phyloP scores from a whole-genome alignment of 2,329 filamentous ascomycete species.

The Botrytis aclada region DNA sequence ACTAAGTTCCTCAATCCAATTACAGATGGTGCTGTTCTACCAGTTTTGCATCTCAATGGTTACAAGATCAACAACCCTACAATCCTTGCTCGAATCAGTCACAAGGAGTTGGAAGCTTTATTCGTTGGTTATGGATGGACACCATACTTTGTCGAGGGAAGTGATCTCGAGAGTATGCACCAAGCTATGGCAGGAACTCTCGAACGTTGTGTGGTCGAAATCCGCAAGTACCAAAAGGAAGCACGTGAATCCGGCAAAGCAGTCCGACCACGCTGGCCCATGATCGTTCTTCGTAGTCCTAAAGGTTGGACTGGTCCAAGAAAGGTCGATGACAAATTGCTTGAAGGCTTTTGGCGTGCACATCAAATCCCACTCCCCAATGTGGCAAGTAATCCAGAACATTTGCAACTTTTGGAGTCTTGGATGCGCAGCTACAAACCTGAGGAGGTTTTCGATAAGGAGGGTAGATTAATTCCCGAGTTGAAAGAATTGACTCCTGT shows the following conservation, averaged over 20 bases:
- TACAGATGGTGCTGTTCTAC: constrained; percentile 72
- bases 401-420: constrained; percentile 65
- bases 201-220: constrained; percentile 69
- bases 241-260: constrained; percentile 67
- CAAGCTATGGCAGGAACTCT: constrained; percentile 78
- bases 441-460: constrained; percentile 64
- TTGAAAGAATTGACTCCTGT: constrained; percentile 62
- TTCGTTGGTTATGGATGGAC: constrained; percentile 75
- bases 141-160: constrained; percentile 77
- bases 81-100: constrained; percentile 67
- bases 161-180: constrained; percentile 71
- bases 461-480: constrained; percentile 61
- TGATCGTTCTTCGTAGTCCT: constrained; percentile 73
- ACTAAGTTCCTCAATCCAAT: constrained; percentile 81
- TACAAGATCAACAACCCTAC: constrained; percentile 86
- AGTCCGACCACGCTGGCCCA: constrained; percentile 71
- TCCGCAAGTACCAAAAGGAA: constrained; percentile 65
- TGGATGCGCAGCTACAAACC: constrained; percentile 79
- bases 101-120: constrained; percentile 67
- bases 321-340: constrained; percentile 65
- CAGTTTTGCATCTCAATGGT: constrained; percentile 74
- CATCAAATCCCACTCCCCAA: constrained; percentile 77
- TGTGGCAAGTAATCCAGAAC: constrained; percentile 60
- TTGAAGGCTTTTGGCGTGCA: constrained; percentile 75
- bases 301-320: constrained; percentile 79